phyloP scores from a whole-genome alignment of 768 basidiomycete genomes.

The Wakefieldia striispora region DNA sequence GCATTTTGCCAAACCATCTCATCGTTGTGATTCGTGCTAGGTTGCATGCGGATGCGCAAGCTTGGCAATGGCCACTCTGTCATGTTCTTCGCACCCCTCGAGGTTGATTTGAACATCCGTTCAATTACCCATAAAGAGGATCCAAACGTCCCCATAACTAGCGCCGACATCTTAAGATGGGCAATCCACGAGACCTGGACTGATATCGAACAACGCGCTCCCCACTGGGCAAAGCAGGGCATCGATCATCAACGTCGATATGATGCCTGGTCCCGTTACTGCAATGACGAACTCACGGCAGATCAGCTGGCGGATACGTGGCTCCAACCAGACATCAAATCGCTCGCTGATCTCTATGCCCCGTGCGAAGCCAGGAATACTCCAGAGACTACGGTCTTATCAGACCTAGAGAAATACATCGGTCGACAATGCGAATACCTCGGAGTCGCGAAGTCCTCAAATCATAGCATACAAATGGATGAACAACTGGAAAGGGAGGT shows the following conservation, averaged over 20 bases:
- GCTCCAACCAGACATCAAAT: conserved; percentile 40
- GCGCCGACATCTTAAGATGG: conserved; percentile 45
- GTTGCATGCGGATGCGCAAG: conserved; percentile 55
- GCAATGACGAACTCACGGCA: conserved; percentile 5
- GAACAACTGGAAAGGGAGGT: too few relatives aligned
- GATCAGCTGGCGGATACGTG: conserved; percentile 23
- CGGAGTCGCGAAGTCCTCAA: too few relatives aligned
- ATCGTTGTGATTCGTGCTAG: conserved; percentile 20
- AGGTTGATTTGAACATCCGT: conserved; percentile 41
- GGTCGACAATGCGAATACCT: too few relatives aligned
- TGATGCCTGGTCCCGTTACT: conserved; percentile 14
- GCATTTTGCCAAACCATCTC: too few relatives aligned
- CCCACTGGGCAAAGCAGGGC: conserved; percentile 46
- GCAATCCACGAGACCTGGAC: conserved; percentile 42
- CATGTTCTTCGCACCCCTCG: conserved; percentile 47
- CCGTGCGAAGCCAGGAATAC: background rate
- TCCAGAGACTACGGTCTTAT: too few relatives aligned
- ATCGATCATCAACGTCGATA: conserved; percentile 31
- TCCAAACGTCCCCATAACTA: background rate
- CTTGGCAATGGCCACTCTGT: conserved; percentile 47
- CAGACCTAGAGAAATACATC: too few relatives aligned
- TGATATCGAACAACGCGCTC: conserved; percentile 35
- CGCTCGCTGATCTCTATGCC: conserved; percentile 36
- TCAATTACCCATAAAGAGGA: conserved; percentile 12
- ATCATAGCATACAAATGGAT: too few relatives aligned